A percentile compares a stretch with the other conserved stretches of the same genome.
Conservation (phyloP, 2,329 filamentous ascomycete species). For the Colletotrichum nymphaeae region DNA sequence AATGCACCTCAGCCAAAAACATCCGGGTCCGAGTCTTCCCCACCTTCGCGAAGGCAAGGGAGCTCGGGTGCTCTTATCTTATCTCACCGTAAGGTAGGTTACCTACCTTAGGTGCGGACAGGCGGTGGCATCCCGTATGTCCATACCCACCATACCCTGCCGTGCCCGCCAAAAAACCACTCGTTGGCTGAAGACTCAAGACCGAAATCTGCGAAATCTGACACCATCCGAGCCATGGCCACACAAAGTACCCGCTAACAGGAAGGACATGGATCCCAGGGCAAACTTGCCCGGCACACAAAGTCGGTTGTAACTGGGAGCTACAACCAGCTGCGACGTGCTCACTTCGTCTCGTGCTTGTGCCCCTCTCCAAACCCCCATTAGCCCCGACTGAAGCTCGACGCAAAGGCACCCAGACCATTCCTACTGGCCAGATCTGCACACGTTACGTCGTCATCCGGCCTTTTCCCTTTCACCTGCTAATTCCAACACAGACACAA, state of each 20-base stretch:
- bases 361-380: constrained; percentile 38
- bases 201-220: constrained; percentile 10
- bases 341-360: constrained; percentile 17
- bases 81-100: background rate
- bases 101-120: background rate
- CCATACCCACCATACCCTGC: background rate
- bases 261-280: constrained; percentile 34
- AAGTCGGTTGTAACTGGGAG: constrained; percentile 15
- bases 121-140: background rate
- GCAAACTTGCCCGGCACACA: constrained; percentile 30
- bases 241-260: constrained; percentile 28
- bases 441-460: constrained; percentile 39
- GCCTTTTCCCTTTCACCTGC: constrained; percentile 33
- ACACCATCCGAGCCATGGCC: constrained; percentile 26
- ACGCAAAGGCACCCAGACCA: constrained; percentile 35
- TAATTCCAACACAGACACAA: constrained; percentile 35
- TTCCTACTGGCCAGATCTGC: constrained; percentile 36
- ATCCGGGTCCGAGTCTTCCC: background rate
- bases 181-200: background rate
- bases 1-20: background rate
- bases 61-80: background rate
- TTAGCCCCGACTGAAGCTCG: constrained; percentile 34
- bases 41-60: background rate
- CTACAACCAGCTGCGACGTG: background rate
- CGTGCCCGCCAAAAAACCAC: background rate